These are phyloP conservation scores for Ammopiptanthus mongolicus DNA, from an alignment of 306 rosid genomes.

Conservation along the genomic window DNA sequence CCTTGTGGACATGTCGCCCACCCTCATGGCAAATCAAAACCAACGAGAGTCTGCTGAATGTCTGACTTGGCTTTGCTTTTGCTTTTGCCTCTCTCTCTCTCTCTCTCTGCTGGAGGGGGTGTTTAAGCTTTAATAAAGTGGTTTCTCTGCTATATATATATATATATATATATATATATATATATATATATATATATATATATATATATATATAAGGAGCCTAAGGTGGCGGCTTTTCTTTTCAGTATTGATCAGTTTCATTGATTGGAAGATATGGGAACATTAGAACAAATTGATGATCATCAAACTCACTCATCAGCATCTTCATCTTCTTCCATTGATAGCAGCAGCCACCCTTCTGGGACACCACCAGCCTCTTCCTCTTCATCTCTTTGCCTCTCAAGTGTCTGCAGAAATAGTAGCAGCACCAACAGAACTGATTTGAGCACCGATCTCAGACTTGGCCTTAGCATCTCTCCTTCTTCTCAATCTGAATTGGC, in stretches of 20 bases:
- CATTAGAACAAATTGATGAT: constrained; percentile 16
- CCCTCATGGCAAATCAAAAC: constrained; percentile 54
- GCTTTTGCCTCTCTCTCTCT: neutral
- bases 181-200: no score
- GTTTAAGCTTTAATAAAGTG: neutral
- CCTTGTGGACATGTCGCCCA: constrained; percentile 55
- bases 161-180: no score
- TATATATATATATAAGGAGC: constrained; percentile 22
- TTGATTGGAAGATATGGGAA: constrained; percentile 37
- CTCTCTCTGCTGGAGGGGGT: neutral
- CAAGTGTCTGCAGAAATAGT: constrained; percentile 7
- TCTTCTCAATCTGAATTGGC: constrained; percentile 16
- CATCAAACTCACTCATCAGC: constrained; percentile 35
- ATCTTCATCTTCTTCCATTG: constrained; percentile 45
- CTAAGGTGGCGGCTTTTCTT: constrained; percentile 36
- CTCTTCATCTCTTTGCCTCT: constrained; percentile 21
- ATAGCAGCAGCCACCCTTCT: constrained; percentile 33
- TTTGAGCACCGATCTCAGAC: constrained; percentile 45
- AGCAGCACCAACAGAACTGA: constrained; percentile 21
- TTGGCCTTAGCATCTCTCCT: constrained; percentile 41
- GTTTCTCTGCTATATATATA: neutral
- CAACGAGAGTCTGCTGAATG: constrained; percentile 6
- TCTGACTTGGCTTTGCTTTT: constrained; percentile 27
- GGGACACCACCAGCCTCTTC: constrained; percentile 21
- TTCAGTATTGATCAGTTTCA: constrained; percentile 21